phyloP scores from a whole-genome alignment of 2,329 filamentous ascomycete species.

The Aspergillus transmontanensis region DNA sequence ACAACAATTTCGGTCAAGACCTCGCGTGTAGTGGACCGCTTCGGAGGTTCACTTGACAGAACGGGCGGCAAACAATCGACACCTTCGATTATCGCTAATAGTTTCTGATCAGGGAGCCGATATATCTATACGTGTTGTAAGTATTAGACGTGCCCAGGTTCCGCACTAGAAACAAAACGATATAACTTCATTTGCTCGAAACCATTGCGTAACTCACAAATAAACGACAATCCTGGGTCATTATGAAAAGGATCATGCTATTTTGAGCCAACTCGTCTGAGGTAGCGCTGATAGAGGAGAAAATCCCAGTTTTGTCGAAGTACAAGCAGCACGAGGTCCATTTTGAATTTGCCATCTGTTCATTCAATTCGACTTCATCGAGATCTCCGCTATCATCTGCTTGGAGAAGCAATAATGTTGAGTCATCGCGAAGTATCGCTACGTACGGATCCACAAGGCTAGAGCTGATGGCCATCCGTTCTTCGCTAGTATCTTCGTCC shows the following conservation, averaged over 20 bases:
- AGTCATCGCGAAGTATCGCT: slow-evolving; percentile 80
- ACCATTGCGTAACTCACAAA: slow-evolving; percentile 59
- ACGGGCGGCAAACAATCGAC: slow-evolving; percentile 76
- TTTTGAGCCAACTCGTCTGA: slow-evolving; percentile 34
- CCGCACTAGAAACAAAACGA: neutral
- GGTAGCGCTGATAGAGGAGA: slow-evolving; percentile 43
- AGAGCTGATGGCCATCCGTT: slow-evolving; percentile 75
- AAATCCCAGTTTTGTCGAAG: slow-evolving; percentile 62
- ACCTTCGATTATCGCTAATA: slow-evolving; percentile 74
- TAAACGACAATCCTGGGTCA: slow-evolving; percentile 73
- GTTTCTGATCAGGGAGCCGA: slow-evolving; percentile 71
- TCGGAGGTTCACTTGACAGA: slow-evolving; percentile 70
- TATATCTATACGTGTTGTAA: slow-evolving; percentile 63
- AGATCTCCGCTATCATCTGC: slow-evolving; percentile 82
- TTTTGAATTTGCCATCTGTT: slow-evolving; percentile 62
- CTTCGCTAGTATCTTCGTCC: slow-evolving; percentile 79
- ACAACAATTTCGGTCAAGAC: slow-evolving; percentile 77
- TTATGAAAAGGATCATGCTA: slow-evolving; percentile 72
- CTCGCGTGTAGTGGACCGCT: slow-evolving; percentile 73
- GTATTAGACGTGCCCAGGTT: neutral
- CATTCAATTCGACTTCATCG: slow-evolving; percentile 73
- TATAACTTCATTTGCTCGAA: neutral
- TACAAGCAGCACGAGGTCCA: slow-evolving; percentile 88
- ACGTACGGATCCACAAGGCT: slow-evolving; percentile 88
- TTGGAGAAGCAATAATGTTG: slow-evolving; percentile 75